Conservation (phyloP, 352 stramenopile genomes). For the Phytophthora crassamura region DNA sequence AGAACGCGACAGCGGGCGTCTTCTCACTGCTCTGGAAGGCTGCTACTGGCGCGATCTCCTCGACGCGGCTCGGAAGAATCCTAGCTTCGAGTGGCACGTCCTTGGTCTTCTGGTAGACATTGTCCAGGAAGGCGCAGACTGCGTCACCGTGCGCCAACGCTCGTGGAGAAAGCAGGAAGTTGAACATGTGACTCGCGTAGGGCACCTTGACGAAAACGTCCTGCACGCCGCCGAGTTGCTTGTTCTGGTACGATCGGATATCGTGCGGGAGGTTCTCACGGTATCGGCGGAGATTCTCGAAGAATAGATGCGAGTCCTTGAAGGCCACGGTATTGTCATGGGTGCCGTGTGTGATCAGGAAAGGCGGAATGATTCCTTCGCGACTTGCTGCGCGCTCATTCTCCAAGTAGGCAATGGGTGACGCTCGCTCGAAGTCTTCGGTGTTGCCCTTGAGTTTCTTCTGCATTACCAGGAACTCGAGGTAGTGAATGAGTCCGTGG, state of each 20-base stretch:
- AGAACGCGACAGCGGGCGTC: slow-evolving; percentile 12
- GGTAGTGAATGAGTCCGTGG: slow-evolving; percentile 48
- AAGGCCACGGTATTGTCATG: slow-evolving; percentile 68
- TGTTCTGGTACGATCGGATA: slow-evolving; percentile 27
- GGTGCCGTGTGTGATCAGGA: slow-evolving; percentile 63
- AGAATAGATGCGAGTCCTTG: slow-evolving; percentile 65
- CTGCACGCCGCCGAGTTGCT: slow-evolving; percentile 40
- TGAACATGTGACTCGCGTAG: slow-evolving; percentile 67
- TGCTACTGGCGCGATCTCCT: slow-evolving; percentile 4
- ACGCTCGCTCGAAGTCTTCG: slow-evolving; percentile 61
- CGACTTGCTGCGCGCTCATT: slow-evolving; percentile 28
- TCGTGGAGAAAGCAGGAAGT: slow-evolving; percentile 62
- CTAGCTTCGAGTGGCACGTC: slow-evolving; percentile 35
- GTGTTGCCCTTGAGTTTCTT: slow-evolving; percentile 53
- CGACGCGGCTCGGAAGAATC: slow-evolving; percentile 19
- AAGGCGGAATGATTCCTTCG: slow-evolving; percentile 49
- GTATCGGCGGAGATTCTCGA: slow-evolving; percentile 52
- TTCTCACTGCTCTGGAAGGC: background rate
- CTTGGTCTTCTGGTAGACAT: slow-evolving; percentile 57
- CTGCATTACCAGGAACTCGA: slow-evolving; percentile 70
- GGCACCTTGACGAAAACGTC: slow-evolving; percentile 70
- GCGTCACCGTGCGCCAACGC: slow-evolving; percentile 60
- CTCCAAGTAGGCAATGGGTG: slow-evolving; percentile 56
- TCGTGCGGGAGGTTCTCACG: slow-evolving; percentile 36
- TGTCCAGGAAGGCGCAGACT: slow-evolving; percentile 63